Base-by-base conservation (phyloP, 1,284 basidiomycete species). In the Taiwanofungus camphoratus region DNA sequence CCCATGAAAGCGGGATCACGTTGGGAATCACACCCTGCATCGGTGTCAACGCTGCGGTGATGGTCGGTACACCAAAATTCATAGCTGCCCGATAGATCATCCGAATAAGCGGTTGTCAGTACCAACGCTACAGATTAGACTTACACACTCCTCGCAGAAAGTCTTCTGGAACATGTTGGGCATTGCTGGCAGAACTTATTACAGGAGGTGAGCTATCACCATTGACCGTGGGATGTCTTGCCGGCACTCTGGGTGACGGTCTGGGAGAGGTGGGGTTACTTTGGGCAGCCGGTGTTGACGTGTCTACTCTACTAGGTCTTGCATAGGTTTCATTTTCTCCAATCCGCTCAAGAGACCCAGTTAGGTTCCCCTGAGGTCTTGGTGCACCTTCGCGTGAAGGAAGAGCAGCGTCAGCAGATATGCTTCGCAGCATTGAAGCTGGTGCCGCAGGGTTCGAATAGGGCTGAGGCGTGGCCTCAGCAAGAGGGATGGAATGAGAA, bases 1-100 rank as follows among this genome's bases (percentile, higher is more conserved):
- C 82, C 53, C 78, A 83, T 2, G 82, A 82, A 41, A 89, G 64
- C 6, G 76, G 72, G 23, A 89, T 77, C 33, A 86, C 73, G 51
- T 82, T 80, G 4, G 86, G 87, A 62, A 88, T 74, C 1, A 69
- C 55, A 13, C 66, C 70, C 32, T 63, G 48, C 74, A 82, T 76
- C 9, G 73, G 70, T 4, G 57, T 43, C 9, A 71, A 53, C 18
- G 64, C 59, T 0, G 66, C 55, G n/a, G 71, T 68, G 44, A 87
- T 76, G 2, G 69, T 61, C 2, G 86, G 84, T 20, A 70, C 61
- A 38, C 62, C 62, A 55, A 87, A 87, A 3, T 81, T 81, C 48
- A 87, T 69, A 4, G 85, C 85, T 78, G 48, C 15, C 23, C 21
- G 19, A 11, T 21, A 36, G 15, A 7, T 13, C 30, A 31, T 47